phyloP scores from a whole-genome alignment of 1,284 basidiomycete species.

The Ustilago sp. region DNA sequence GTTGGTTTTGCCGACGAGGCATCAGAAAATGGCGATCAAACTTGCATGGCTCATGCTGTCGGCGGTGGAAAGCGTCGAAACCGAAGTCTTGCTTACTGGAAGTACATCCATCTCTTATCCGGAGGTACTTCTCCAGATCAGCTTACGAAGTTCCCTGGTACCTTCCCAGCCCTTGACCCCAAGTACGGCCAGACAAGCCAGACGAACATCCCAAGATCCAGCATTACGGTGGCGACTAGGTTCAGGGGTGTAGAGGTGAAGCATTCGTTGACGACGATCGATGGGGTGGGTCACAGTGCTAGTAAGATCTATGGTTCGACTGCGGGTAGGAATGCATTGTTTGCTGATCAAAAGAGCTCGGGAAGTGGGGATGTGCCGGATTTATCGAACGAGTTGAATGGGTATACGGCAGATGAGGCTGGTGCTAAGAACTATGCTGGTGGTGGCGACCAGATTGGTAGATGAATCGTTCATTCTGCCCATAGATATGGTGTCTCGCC shows the following conservation, averaged over 20 bases:
- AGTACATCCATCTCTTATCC: constrained; percentile 58
- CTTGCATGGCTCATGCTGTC: constrained; percentile 51
- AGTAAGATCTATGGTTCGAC: constrained; percentile 51
- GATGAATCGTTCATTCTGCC: background rate
- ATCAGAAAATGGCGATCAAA: constrained; percentile 53
- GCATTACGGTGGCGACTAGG: constrained; percentile 9
- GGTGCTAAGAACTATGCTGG: constrained; percentile 22
- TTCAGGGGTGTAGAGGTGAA: constrained; percentile 38
- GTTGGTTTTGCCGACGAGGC: constrained; percentile 46
- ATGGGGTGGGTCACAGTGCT: constrained; percentile 60
- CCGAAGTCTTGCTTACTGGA: constrained; percentile 59
- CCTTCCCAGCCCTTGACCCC: constrained; percentile 44
- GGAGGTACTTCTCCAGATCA: constrained; percentile 12
- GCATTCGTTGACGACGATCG: constrained; percentile 55
- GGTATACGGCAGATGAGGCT: constrained; percentile 27
- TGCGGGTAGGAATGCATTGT: constrained; percentile 63
- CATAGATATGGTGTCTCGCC: background rate
- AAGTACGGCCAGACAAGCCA: constrained; percentile 15
- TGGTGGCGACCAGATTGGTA: background rate
- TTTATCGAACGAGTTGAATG: constrained; percentile 16
- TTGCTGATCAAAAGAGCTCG: constrained; percentile 27
- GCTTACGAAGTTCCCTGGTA: constrained; percentile 43
- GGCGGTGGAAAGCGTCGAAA: constrained; percentile 46
- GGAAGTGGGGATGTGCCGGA: constrained; percentile 22
- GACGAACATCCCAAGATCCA: constrained; percentile 26